Base-by-base conservation (phyloP, 2,329 filamentous ascomycete genomes). In the Fusarium sp. region DNA sequence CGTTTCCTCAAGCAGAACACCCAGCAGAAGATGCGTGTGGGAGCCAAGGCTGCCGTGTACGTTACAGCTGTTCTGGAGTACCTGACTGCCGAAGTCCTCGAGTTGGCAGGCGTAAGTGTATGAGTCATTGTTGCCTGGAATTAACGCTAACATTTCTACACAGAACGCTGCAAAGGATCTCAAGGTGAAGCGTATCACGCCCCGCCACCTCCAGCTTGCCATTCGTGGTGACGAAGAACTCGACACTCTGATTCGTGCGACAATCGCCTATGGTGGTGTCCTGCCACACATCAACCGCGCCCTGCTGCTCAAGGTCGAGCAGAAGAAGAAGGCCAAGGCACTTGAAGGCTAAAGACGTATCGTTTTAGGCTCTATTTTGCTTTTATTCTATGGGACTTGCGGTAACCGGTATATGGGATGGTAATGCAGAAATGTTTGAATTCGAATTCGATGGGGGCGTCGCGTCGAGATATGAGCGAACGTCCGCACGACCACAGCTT, bases 131-230 rank as follows among this genome's bases (percentile, higher is more conserved):
- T 32, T 71, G 63, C 62, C 72, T 77, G 64, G 10, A 50, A 45
- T 72, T 35, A 70, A 66, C 61, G 53, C 77, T 80, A 48, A 81
- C 75, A n/a, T 38, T 42, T 28, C n/a, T 26, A 30, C 15, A 41
- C 79, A 92, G 90, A 99, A 99, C 84, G 96, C 96, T 61, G 96
- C 96, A 84, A 98, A 98, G 90, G 96, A 99, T 85, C 93, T 98
- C 82, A 99, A 98, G 87, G 96, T 98, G 87, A 99, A 98, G 92
- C 96, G 96, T 85, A 99, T 99, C 85, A 98, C 96, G 18, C 96
- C 96, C 64, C 95, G 96, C 84, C 96, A 99, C 85, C 87, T 99
- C 75, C 96, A 99, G 85, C 93, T 99, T 73, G 96, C 96, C 80
- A 99, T 99, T 82, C 95, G 96, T 81, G 96, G 96, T 81, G 96